A percentile compares a stretch with the other conserved stretches of the same genome.
These are phyloP conservation scores for Neckera pumila DNA, from an alignment of 225 moss, liverwort and hornwort species.

Conservation along the genomic window DNA sequence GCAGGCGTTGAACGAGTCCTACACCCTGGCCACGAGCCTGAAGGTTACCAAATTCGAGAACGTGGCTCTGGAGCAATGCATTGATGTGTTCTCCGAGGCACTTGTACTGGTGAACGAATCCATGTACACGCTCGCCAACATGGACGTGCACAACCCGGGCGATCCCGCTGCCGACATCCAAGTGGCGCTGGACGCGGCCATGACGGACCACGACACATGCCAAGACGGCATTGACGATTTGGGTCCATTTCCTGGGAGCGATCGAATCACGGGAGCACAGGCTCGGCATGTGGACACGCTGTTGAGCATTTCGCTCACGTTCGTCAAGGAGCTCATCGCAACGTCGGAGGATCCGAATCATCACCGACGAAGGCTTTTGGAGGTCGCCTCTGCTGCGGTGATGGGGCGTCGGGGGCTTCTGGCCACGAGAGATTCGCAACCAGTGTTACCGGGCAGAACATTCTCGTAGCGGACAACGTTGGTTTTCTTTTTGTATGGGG, in stretches of 20 bases:
- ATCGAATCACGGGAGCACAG: constrained; percentile 4
- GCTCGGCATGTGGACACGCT: constrained; percentile 19
- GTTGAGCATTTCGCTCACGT: constrained; percentile 40
- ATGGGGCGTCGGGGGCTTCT: constrained; percentile 8
- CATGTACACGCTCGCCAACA: constrained; percentile 10
- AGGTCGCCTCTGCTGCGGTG: neutral
- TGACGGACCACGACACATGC: constrained; percentile 44
- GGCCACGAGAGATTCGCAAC: neutral
- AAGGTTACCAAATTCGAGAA: neutral
- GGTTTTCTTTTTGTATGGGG: neutral
- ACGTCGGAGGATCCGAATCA: neutral
- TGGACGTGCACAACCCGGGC: constrained; percentile 13
- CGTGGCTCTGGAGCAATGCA: constrained; percentile 21
- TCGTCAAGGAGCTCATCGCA: constrained; percentile 8
- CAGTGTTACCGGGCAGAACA: neutral
- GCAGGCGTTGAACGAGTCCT: constrained; percentile 32
- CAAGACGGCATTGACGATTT: constrained; percentile 31
- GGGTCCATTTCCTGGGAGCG: constrained; percentile 30
- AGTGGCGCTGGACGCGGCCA: constrained; percentile 17
- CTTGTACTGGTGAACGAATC: constrained; percentile 15
- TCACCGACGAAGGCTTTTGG: constrained; percentile 23
- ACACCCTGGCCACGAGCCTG: neutral
- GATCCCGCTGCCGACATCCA: neutral
- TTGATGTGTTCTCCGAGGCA: constrained; percentile 20
- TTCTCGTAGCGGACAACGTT: neutral